A percentile compares a stretch with the other conserved stretches of the same genome.
Conservation (phyloP, 1,284 basidiomycete genomes). For the Puccinia triticina region DNA sequence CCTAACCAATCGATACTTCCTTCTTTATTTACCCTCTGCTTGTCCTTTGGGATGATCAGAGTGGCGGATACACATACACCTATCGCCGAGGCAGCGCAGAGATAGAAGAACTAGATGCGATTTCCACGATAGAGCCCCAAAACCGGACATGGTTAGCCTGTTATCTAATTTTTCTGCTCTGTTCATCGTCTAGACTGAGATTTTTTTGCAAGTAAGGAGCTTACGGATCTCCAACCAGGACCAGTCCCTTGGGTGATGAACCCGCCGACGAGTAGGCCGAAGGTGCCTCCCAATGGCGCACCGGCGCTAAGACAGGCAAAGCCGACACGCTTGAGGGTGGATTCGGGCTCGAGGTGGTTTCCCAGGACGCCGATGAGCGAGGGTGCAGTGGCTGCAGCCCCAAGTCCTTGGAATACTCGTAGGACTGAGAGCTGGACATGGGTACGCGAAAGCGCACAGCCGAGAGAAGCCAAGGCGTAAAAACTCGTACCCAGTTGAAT, state of each 20-base stretch:
- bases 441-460: slow-evolving; percentile 16
- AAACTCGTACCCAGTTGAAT: slow-evolving; percentile 31
- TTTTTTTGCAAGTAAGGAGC: not conserved
- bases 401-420: slow-evolving; percentile 43
- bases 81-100: slow-evolving; percentile 16
- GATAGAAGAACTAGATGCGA: slow-evolving; percentile 39
- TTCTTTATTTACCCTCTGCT: not conserved
- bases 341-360: slow-evolving; percentile 1
- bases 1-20: slow-evolving; percentile 37
- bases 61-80: not conserved
- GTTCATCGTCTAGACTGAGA: not conserved
- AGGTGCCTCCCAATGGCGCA: slow-evolving; percentile 32
- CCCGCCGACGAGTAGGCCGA: slow-evolving; percentile 40
- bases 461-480: slow-evolving; percentile 24
- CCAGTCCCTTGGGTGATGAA: slow-evolving; percentile 32
- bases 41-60: slow-evolving; percentile 21
- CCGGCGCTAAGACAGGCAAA: slow-evolving; percentile 43
- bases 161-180: not conserved
- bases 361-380: slow-evolving; percentile 38
- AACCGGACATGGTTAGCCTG: not conserved
- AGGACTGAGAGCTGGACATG: slow-evolving; percentile 42
- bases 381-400: slow-evolving; percentile 40
- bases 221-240: slow-evolving; percentile 38
- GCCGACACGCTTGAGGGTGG: slow-evolving; percentile 30
- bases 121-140: not conserved